Conservation (phyloP, 768 basidiomycete genomes). For the Pulveroboletus sp. region DNA sequence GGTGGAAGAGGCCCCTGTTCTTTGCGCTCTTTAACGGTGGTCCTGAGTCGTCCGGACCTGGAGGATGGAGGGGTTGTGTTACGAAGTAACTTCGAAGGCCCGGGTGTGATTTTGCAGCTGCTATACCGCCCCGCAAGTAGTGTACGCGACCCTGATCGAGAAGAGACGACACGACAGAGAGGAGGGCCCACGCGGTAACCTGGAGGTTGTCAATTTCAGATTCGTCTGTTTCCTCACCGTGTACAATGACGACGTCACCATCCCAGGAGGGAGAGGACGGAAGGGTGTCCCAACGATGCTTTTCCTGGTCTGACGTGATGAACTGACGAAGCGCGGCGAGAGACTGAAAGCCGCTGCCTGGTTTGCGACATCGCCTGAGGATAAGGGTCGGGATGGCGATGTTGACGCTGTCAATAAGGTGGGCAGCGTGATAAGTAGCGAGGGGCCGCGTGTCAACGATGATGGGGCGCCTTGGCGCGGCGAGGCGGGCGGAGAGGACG, state of each 20-base stretch:
- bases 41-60: constrained; percentile 7
- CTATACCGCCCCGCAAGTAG: constrained; percentile 71
- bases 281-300: constrained; percentile 59
- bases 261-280: constrained; percentile 59
- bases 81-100: constrained; percentile 50
- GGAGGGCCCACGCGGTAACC: constrained; percentile 64
- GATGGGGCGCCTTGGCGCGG: constrained; percentile 50
- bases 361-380: constrained; percentile 76
- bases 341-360: constrained; percentile 59
- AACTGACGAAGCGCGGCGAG: constrained; percentile 72
- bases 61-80: constrained; percentile 10
- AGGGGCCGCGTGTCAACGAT: constrained; percentile 81
- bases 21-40: constrained; percentile 29
- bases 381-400: constrained; percentile 88
- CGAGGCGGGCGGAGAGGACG: constrained; percentile 45
- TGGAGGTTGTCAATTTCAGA: constrained; percentile 54
- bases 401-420: constrained; percentile 69
- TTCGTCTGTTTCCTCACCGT: constrained; percentile 73
- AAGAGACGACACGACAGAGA: constrained; percentile 58
- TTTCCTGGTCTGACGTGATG: constrained; percentile 74
- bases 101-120: constrained; percentile 54
- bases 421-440: constrained; percentile 57
- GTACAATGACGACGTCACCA: constrained; percentile 64
- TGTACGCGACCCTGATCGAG: constrained; percentile 51
- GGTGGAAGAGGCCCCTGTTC: constrained; percentile 58